Evolutionary conservation across 31 red algal genomes (phyloP).

Genomic region (Pterothamnion heteromorphum): DNA sequence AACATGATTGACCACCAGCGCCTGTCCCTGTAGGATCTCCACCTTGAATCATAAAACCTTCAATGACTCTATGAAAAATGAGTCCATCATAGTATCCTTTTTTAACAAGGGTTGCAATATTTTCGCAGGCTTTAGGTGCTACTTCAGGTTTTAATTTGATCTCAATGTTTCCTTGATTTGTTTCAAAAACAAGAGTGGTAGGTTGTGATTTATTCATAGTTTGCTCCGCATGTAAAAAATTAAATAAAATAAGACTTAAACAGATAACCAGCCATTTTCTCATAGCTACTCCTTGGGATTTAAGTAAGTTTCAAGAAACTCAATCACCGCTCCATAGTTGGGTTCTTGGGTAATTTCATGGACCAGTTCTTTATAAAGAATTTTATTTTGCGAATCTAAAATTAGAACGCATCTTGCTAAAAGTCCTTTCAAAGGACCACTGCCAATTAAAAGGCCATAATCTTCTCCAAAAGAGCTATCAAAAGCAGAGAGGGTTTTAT

Average conservation of each 20-base stretch:
- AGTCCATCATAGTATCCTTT: slow-evolving; percentile 74
- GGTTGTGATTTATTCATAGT: too few species aligned
- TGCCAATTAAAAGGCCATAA: background rate
- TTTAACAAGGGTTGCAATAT: slow-evolving; percentile 63
- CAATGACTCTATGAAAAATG: slow-evolving; percentile 68
- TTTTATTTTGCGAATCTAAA: background rate
- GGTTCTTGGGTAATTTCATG: background rate
- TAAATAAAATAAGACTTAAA: too few species aligned
- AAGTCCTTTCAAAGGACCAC: background rate
- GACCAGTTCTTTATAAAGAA: background rate
- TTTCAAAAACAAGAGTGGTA: too few species aligned
- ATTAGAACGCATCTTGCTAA: background rate
- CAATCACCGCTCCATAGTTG: background rate
- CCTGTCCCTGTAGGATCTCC: slow-evolving; percentile 86
- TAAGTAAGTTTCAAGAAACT: background rate
- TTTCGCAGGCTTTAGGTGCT: slow-evolving; percentile 65
- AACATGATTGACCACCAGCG: slow-evolving; percentile 93
- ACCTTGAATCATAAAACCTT: slow-evolving; percentile 79
- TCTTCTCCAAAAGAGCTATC: background rate
- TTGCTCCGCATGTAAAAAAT: too few species aligned
- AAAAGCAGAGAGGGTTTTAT: background rate
- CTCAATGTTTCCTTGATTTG: slow-evolving; percentile 67
- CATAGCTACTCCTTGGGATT: too few species aligned
- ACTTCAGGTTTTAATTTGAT: slow-evolving; percentile 49
- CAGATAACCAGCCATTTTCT: too few species aligned